These are phyloP conservation scores for Adansonia digitata DNA, from an alignment of 345 rosid genomes.

Conservation along the genomic window DNA sequence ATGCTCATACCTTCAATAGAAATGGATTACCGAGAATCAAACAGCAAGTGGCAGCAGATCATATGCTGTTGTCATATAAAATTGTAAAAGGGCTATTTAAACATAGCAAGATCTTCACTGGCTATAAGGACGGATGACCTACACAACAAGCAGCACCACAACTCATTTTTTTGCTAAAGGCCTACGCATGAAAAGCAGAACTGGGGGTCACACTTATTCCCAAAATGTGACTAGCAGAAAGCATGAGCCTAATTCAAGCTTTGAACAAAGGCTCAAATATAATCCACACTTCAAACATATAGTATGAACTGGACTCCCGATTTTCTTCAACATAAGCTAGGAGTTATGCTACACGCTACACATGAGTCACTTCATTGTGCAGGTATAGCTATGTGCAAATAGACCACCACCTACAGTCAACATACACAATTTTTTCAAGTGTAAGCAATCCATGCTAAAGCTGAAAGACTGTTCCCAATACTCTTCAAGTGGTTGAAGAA, in stretches of 20 bases:
- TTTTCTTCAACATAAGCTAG: background rate
- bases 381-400: background rate
- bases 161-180: background rate
- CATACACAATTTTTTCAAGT: slow-evolving; percentile 85
- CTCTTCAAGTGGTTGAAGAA: slow-evolving; percentile 84
- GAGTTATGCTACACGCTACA: background rate
- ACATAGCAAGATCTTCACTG: background rate
- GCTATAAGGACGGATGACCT: background rate
- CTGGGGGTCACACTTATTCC: background rate
- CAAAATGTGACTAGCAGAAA: background rate
- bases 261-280: background rate
- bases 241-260: background rate
- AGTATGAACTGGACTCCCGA: background rate
- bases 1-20: slow-evolving; percentile 78
- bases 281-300: slow-evolving; percentile 6
- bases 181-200: background rate
- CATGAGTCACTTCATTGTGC: background rate
- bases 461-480: slow-evolving; percentile 73
- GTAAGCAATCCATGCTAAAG: slow-evolving; percentile 93
- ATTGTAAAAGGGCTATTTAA: background rate
- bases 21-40: slow-evolving; percentile 13
- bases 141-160: background rate
- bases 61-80: background rate
- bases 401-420: background rate
- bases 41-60: background rate